Conservation (phyloP, 352 stramenopile species). For the Blastocystis sp. region DNA sequence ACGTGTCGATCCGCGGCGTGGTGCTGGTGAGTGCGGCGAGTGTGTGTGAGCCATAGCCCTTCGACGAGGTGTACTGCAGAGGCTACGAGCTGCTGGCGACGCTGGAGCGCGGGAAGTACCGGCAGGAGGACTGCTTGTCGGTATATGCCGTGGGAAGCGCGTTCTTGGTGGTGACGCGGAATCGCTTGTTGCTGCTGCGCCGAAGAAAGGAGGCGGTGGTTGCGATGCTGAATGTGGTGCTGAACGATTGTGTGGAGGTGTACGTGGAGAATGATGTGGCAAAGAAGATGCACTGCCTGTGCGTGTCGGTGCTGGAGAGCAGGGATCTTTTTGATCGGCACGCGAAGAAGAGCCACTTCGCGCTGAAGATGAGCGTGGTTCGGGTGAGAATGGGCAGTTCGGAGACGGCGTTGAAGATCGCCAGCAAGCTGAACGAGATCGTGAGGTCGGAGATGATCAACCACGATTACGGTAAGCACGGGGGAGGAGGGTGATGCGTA, state of each 20-base stretch:
- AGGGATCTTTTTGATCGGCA: not conserved
- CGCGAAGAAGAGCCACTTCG: not conserved
- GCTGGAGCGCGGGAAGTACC: not conserved
- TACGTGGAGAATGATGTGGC: not conserved
- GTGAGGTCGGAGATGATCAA: not conserved
- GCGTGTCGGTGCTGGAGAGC: not conserved
- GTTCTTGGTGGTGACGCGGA: constrained; percentile 22
- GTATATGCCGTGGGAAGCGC: not conserved
- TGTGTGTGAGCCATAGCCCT: not conserved
- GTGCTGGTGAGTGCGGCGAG: not conserved
- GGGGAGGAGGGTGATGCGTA: not conserved
- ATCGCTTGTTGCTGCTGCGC: not conserved
- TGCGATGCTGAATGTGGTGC: not conserved
- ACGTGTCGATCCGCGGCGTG: constrained; percentile 1
- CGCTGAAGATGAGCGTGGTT: not conserved
- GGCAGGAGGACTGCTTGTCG: constrained; percentile 7
- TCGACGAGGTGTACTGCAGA: not conserved
- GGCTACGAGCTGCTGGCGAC: not conserved
- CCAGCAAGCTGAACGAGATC: constrained; percentile 21
- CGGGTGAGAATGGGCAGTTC: not conserved
- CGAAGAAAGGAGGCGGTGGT: not conserved
- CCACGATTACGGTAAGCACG: constrained; percentile 15
- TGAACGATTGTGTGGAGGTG: not conserved
- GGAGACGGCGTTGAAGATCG: not conserved
- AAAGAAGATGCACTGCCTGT: not conserved